Evolutionary conservation across 1,139 yeast genomes (phyloP).

Genomic region (Komagataea norvegica): DNA sequence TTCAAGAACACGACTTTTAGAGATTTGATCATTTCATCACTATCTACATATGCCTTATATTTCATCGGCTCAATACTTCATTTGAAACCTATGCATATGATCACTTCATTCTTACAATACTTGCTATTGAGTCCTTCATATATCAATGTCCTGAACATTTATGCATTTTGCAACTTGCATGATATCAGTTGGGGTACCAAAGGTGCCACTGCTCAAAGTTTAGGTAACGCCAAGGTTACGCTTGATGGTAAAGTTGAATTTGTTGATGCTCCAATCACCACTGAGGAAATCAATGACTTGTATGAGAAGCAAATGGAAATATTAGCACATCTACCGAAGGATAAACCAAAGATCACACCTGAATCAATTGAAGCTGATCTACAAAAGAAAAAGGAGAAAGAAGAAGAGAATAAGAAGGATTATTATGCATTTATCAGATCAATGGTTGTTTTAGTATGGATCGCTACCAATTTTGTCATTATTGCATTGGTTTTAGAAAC

Average conservation of each 20-base stretch:
- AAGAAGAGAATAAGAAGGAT: conserved; percentile 59
- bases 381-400: conserved; percentile 33
- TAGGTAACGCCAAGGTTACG: conserved; percentile 63
- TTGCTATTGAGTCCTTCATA: conserved; percentile 83
- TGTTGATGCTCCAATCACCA: conserved; percentile 61
- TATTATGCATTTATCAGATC: conserved; percentile 74
- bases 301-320: conserved; percentile 61
- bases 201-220: conserved; percentile 65
- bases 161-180: conserved; percentile 93
- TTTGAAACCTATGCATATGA: conserved; percentile 93
- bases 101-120: conserved; percentile 83
- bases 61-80: conserved; percentile 72
- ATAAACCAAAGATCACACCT: conserved; percentile 40
- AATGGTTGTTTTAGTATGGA: conserved; percentile 76
- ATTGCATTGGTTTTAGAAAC: conserved; percentile 66
- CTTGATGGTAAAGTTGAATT: conserved; percentile 72
- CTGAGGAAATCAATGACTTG: conserved; percentile 56
- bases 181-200: conserved; percentile 99
- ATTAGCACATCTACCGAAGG: conserved; percentile 41
- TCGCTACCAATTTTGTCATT: conserved; percentile 65
- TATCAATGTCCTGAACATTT: conserved; percentile 79
- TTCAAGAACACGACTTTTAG: conserved; percentile 60
- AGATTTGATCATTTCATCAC: conserved; percentile 80
- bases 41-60: conserved; percentile 80
- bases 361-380: conserved; percentile 27